Evolutionary conservation across 2,329 filamentous ascomycete species (phyloP).

Genomic region (Diatrype stigma): DNA sequence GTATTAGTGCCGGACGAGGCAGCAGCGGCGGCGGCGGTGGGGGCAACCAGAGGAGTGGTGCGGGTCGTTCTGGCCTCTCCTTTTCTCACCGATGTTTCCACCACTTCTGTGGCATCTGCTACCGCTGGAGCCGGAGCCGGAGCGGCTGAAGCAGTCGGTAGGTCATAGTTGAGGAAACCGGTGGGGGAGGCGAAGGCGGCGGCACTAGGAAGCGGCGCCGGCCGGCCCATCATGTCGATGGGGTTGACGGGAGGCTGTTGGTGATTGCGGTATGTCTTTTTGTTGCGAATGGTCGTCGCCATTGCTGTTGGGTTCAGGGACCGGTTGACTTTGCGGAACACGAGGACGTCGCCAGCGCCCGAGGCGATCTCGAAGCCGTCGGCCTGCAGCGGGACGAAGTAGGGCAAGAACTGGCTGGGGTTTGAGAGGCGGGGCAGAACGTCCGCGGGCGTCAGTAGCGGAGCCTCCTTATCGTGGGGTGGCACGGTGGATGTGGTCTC

Average conservation of each 20-base stretch:
- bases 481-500: conserved; percentile 55
- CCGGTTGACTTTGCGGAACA: conserved; percentile 58
- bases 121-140: conserved; percentile 24
- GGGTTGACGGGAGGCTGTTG: conserved; percentile 44
- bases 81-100: too few relatives aligned
- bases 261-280: conserved; percentile 5
- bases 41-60: too few relatives aligned
- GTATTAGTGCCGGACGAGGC: too few relatives aligned
- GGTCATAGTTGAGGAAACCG: conserved; percentile 60
- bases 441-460: conserved; percentile 55
- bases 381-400: conserved; percentile 54
- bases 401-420: conserved; percentile 60
- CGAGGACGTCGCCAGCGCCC: conserved; percentile 57
- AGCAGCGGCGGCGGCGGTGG: too few relatives aligned
- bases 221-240: conserved; percentile 50
- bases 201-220: conserved; percentile 37
- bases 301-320: conserved; percentile 17
- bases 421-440: conserved; percentile 57
- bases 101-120: not conserved
- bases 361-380: conserved; percentile 66
- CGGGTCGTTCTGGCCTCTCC: too few relatives aligned
- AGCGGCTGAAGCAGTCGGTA: conserved; percentile 26
- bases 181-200: conserved; percentile 62
- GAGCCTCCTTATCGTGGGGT: conserved; percentile 40
- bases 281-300: too few relatives aligned